Evolutionary conservation across 83 land plant genomes (phyloP), one percentile per base, ranked within the genome.

Genomic region (Diphasiastrum complanatum): DNA sequence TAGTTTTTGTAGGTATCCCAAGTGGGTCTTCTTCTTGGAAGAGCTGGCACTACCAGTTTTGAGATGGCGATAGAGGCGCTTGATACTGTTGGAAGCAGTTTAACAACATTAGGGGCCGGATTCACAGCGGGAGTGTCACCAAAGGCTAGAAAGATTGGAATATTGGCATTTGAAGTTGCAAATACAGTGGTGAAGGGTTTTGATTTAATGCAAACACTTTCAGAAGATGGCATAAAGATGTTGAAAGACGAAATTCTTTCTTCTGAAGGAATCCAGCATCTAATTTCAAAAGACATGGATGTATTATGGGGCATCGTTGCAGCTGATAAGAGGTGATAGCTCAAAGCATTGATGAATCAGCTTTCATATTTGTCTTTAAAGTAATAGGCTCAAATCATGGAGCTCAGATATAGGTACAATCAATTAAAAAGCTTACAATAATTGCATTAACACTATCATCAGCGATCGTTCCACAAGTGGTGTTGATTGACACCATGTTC

Each of bases 311-410:
- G 80, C 50, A 85, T 85, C 68, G 88, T 83, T 62, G 91, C 96
- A 38, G 74, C 79, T 49, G 96, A 90, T 72, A 90, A 90, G 65
- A 85, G 91, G 96, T 90, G n/a, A n/a, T n/a, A n/a, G n/a, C n/a
- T n/a, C n/a, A n/a, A n/a, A n/a, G n/a, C n/a, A n/a, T n/a, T n/a
- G n/a, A n/a, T n/a, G n/a, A n/a, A n/a, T n/a, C n/a, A n/a, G n/a
- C n/a, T n/a, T n/a, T n/a, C n/a, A n/a, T n/a, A n/a, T n/a, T n/a
- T n/a, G n/a, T n/a, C n/a, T n/a, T n/a, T n/a, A n/a, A n/a, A n/a
- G n/a, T n/a, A n/a, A n/a, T n/a, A n/a, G n/a, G n/a, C n/a, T n/a
- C n/a, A n/a, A n/a, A n/a, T n/a, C n/a, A n/a, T n/a, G n/a, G n/a
- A n/a, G n/a, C n/a, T n/a, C n/a, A n/a, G n/a, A n/a, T n/a, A n/a